These are phyloP conservation scores for Pugionium cornutum DNA, from an alignment of 345 rosid genomes.

Conservation along the genomic window DNA sequence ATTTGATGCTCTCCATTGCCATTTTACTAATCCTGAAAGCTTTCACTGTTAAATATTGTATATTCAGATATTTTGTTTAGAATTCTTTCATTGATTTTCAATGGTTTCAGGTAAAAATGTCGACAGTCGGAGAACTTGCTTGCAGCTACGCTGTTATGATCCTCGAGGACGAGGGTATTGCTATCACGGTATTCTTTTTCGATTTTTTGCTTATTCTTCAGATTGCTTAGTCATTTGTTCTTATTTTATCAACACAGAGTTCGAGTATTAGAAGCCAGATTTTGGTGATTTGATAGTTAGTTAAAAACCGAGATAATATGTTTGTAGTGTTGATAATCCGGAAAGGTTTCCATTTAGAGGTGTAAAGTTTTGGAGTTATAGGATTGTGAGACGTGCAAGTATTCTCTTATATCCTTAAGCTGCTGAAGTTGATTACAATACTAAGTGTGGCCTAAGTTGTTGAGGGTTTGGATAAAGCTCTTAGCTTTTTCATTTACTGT, in stretches of 20 bases:
- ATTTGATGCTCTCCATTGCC: background rate
- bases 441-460: too few species aligned
- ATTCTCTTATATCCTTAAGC: too few species aligned
- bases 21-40: background rate
- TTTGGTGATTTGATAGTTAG: too few species aligned
- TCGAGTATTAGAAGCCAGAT: background rate
- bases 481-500: background rate
- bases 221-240: background rate
- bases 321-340: too few species aligned
- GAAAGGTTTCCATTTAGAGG: too few species aligned
- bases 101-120: constrained; percentile 43
- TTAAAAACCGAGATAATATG: too few species aligned
- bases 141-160: constrained; percentile 77
- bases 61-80: too few species aligned
- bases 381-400: too few species aligned
- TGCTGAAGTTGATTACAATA: too few species aligned
- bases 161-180: constrained; percentile 74
- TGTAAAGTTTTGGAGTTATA: too few species aligned
- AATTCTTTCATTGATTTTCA: background rate
- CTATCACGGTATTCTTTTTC: constrained; percentile 54
- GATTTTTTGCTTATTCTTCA: too few species aligned
- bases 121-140: constrained; percentile 61
- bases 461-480: background rate
- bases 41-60: too few species aligned
- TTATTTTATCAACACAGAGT: background rate